These are phyloP conservation scores for Chlorella sp. DNA, from an alignment of 139 green algal genomes.

Conservation along the genomic window DNA sequence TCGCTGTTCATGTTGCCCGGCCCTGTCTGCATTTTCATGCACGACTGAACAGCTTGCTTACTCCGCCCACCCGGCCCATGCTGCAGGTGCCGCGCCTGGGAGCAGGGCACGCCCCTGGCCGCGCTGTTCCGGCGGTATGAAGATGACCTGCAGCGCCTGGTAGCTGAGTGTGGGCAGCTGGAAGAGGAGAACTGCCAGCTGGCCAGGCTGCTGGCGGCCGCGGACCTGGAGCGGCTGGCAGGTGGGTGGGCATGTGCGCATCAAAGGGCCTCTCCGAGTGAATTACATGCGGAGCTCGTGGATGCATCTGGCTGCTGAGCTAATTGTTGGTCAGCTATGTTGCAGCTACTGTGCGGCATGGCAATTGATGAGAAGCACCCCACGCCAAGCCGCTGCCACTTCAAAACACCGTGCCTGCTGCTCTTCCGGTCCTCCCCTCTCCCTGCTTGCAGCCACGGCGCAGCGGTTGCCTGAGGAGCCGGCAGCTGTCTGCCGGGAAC, in stretches of 20 bases:
- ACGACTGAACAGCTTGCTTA: no score
- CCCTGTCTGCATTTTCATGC: neutral
- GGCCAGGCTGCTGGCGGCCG: conserved; percentile 21
- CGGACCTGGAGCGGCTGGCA: conserved; percentile 24
- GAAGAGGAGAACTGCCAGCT: conserved; percentile 28
- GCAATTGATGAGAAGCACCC: no score
- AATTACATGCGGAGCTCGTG: no score
- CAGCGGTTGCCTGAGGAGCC: neutral
- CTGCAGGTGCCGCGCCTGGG: conserved; percentile 30
- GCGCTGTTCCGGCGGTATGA: conserved; percentile 33
- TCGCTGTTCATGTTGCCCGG: neutral
- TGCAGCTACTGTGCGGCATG: no score
- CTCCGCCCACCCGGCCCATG: neutral
- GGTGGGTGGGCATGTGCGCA: neutral
- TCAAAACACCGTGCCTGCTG: neutral
- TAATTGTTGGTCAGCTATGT: no score
- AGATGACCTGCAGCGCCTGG: conserved; percentile 1
- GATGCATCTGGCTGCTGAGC: no score
- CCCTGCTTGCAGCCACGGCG: neutral
- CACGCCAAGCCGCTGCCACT: no score
- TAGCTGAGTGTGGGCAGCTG: neutral
- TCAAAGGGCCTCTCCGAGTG: no score
- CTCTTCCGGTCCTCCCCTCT: neutral
- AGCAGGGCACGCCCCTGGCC: conserved; percentile 21
- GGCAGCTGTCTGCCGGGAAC: conserved; percentile 1